These are phyloP conservation scores for Conidiobolus incongruus DNA, from an alignment of 371 early-diverging fungal genomes.

Conservation along the genomic window DNA sequence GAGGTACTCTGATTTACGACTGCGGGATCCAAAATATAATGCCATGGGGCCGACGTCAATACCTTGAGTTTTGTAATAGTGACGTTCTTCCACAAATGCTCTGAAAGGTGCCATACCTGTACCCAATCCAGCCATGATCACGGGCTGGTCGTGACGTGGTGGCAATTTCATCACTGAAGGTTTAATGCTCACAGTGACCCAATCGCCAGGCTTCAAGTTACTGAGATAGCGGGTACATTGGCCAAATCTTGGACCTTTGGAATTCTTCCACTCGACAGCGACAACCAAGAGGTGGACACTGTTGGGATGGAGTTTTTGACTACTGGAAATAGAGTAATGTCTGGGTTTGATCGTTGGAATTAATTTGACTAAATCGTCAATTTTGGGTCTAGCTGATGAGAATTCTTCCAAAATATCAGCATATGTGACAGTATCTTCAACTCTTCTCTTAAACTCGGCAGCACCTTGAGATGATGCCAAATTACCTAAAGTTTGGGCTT, in stretches of 20 bases:
- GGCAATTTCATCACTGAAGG: conserved; percentile 89
- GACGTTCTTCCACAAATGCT: conserved; percentile 85
- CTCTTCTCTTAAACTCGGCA: conserved; percentile 54
- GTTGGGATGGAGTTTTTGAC: conserved; percentile 62
- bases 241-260: conserved; percentile 37
- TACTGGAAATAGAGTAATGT: conserved; percentile 87
- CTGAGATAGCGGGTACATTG: conserved; percentile 79
- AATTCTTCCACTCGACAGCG: conserved; percentile 63
- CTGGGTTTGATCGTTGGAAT: conserved; percentile 78
- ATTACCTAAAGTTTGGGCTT: conserved; percentile 44
- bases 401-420: conserved; percentile 72
- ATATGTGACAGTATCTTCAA: conserved; percentile 61
- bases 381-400: conserved; percentile 50
- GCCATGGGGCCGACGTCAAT: conserved; percentile 71
- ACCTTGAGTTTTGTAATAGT: conserved; percentile 45
- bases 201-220: conserved; percentile 32
- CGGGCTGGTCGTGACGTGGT: conserved; percentile 52
- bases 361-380: conserved; percentile 38
- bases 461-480: conserved; percentile 52
- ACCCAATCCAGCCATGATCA: conserved; percentile 89
- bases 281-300: conserved; percentile 75
- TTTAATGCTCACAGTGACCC: conserved; percentile 71
- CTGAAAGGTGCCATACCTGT: conserved; percentile 96
- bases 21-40: conserved; percentile 84
- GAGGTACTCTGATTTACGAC: conserved; percentile 74